Evolutionary conservation across 1,139 yeast genomes (phyloP), one percentile per base, ranked within the genome.

Genomic region (Geotrichum klebahnii): DNA sequence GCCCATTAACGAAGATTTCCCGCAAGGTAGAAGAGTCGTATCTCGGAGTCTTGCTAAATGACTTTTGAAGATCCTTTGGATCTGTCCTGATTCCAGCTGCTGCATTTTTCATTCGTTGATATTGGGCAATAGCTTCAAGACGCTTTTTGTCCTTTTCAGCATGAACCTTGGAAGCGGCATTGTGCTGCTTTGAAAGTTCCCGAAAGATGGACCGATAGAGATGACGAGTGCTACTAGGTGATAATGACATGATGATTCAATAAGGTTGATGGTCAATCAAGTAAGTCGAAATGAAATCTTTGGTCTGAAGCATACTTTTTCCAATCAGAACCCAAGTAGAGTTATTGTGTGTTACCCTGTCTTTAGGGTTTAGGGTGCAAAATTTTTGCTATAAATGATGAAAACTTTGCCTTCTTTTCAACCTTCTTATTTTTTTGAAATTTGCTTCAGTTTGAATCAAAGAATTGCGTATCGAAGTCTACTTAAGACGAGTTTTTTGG

Each of bases 101-200:
- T 17, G 52, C 49, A 20, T 49, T 44, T 36, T 51, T 51, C 40
- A 51, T 34, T 26, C 37, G 34, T 19, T 58, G 60, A 51, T 64
- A 64, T 28, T 54, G 55, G 17, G 54, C 59, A 34, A 63, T 49
- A 16, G 65, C 60, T 23, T 59, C 59, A 3, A 39, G 38, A 26
- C 59, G 55, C 44, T 55, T 50, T 23, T 42, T 54, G n/a, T 59
- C 59, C 23, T 55, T 55, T 16, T 60, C 60, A 8, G 48, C 44
- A 49, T 67, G 70, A 36, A 54, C 51, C 47, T 55, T 51, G 26
- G 57, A 47, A 5, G 71, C 68, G 28, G 50, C 59, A 28, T 55
- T 54, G 51, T 64, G 61, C 55, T 67, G 70, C 43, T 53, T 53
- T 6, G 61, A 52, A 22, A 67, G 61, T 57, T 67, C 70, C 20